These are phyloP conservation scores for Uromyces viciae-fabae DNA, from an alignment of 1,284 basidiomycete genomes.

Conservation along the genomic window DNA sequence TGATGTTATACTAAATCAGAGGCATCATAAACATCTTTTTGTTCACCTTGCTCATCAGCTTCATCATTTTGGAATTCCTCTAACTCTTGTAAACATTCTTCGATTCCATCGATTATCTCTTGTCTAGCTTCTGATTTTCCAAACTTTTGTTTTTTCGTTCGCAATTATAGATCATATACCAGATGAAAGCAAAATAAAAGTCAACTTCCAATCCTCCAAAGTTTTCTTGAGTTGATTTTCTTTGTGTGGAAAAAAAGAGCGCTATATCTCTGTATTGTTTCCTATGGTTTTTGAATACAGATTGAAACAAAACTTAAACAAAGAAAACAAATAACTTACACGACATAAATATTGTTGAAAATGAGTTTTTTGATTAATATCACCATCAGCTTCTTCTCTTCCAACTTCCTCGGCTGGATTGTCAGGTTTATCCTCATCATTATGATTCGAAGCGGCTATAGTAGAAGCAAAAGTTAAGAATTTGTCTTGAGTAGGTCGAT, in stretches of 20 bases:
- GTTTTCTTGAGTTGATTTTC: too few species aligned
- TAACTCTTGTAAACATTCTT: slow-evolving; percentile 25
- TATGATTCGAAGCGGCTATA: not conserved
- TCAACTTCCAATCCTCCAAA: too few species aligned
- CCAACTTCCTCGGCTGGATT: not conserved
- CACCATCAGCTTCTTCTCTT: not conserved
- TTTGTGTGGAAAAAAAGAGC: too few species aligned
- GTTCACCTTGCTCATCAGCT: not conserved
- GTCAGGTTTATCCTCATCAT: not conserved
- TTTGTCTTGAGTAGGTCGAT: slow-evolving; percentile 33
- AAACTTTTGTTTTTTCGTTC: not conserved
- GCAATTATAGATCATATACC: not conserved
- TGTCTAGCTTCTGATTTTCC: slow-evolving; percentile 30
- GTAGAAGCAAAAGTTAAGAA: slow-evolving; percentile 35
- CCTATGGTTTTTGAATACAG: not conserved
- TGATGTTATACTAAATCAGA: slow-evolving; percentile 15
- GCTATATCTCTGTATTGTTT: not conserved
- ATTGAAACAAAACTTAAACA: not conserved
- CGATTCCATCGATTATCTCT: slow-evolving; percentile 43
- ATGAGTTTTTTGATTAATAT: slow-evolving; percentile 7
- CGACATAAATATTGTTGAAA: slow-evolving; percentile 44
- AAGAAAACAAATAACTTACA: slow-evolving; percentile 16
- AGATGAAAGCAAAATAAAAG: not conserved
- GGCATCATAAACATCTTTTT: not conserved
- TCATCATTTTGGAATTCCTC: not conserved